phyloP scores from a whole-genome alignment of 2,329 filamentous ascomycete species.

The Fusarium dlaminii region DNA sequence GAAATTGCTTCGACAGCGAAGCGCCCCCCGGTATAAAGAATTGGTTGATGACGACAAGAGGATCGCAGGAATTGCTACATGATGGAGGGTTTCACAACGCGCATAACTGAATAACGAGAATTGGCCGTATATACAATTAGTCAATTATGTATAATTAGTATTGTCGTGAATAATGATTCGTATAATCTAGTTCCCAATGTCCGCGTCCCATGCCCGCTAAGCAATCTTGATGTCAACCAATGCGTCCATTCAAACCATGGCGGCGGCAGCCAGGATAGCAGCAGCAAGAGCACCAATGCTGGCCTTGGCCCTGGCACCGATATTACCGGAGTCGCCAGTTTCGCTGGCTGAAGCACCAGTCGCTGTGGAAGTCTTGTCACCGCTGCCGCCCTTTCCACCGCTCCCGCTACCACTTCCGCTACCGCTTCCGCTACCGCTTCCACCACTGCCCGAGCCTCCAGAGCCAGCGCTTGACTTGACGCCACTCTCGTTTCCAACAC shows the following conservation, averaged over 20 bases:
- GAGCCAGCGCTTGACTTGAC: slow-evolving; percentile 21
- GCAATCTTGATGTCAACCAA: neutral
- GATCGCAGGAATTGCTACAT: neutral
- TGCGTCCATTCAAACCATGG: neutral
- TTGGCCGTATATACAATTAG: neutral
- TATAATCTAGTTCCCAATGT: neutral
- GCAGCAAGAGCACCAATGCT: slow-evolving; percentile 17
- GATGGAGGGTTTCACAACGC: neutral
- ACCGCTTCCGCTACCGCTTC: neutral
- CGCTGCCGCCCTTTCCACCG: neutral
- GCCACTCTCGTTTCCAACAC: slow-evolving; percentile 18
- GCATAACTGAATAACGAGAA: neutral
- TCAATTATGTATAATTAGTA: slow-evolving; percentile 4
- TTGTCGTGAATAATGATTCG: slow-evolving; percentile 2
- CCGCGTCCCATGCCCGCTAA: neutral
- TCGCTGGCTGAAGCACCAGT: slow-evolving; percentile 9
- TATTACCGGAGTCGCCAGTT: slow-evolving; percentile 11
- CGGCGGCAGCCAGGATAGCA: slow-evolving; percentile 7
- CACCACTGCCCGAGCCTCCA: slow-evolving; percentile 9
- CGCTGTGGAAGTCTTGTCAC: slow-evolving; percentile 2
- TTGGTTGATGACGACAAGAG: slow-evolving; percentile 19
- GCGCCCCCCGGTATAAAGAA: slow-evolving; percentile 19
- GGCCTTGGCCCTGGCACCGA: slow-evolving; percentile 3
- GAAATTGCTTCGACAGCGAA: slow-evolving; percentile 39
- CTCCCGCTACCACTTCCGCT: neutral